A percentile compares a stretch with the other conserved stretches of the same genome.
phyloP scores from a whole-genome alignment of 768 basidiomycete species.

The Heimioporus sp. region DNA sequence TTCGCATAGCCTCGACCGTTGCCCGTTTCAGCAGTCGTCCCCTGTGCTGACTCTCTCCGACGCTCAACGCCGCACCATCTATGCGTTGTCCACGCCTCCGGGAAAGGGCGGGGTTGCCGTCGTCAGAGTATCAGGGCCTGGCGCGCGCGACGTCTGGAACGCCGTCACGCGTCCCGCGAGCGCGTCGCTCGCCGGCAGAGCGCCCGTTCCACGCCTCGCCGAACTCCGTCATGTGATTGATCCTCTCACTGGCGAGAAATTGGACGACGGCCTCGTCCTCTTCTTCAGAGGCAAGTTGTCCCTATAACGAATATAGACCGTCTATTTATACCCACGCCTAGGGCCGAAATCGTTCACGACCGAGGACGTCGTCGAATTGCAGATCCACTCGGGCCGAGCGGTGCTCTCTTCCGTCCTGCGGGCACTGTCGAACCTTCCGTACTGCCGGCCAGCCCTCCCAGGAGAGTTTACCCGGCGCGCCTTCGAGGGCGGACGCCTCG shows the following conservation, averaged over 20 bases:
- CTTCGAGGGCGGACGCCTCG: slow-evolving; percentile 75
- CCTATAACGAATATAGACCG: background rate
- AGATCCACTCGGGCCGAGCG: slow-evolving; percentile 85
- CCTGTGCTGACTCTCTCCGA: slow-evolving; percentile 34
- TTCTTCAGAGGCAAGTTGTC: slow-evolving; percentile 67
- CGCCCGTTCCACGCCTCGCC: slow-evolving; percentile 64
- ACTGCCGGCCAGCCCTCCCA: slow-evolving; percentile 73
- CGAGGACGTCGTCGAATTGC: slow-evolving; percentile 79
- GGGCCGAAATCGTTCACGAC: slow-evolving; percentile 82
- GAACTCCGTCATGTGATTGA: slow-evolving; percentile 68
- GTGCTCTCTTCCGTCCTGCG: slow-evolving; percentile 68
- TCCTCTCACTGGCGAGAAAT: slow-evolving; percentile 53
- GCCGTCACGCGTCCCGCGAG: slow-evolving; percentile 46
- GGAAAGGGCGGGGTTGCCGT: slow-evolving; percentile 85
- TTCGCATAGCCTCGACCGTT: slow-evolving; percentile 16
- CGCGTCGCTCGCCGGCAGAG: slow-evolving; percentile 1
- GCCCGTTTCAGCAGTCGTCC: slow-evolving; percentile 11
- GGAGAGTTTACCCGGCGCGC: slow-evolving; percentile 91
- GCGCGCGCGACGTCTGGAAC: slow-evolving; percentile 60
- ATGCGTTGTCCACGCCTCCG: slow-evolving; percentile 83
- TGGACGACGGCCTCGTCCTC: slow-evolving; percentile 81
- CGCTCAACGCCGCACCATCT: slow-evolving; percentile 73
- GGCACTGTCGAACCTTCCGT: slow-evolving; percentile 59
- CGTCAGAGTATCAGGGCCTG: slow-evolving; percentile 79
- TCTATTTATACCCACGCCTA: slow-evolving; percentile 26